Percentiles rank a stretch among this genome's conserved stretches.
phyloP scores from a whole-genome alignment of 257 asterid species.

The Petunia axillaris region DNA sequence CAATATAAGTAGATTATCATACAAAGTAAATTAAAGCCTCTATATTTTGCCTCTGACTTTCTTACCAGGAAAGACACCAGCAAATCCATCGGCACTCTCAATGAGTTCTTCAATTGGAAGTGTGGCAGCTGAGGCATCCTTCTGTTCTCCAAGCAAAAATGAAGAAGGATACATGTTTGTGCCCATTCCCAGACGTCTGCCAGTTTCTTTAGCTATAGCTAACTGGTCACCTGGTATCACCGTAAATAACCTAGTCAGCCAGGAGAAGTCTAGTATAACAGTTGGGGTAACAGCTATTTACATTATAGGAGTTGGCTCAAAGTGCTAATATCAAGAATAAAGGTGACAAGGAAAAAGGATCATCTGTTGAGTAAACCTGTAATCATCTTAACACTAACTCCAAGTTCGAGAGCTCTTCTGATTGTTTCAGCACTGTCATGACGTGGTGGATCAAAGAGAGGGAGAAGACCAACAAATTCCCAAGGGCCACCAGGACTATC shows the following conservation, averaged over 20 bases:
- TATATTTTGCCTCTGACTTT: not conserved
- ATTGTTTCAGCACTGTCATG: slow-evolving; percentile 76
- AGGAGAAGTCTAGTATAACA: not conserved
- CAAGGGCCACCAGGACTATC: slow-evolving; percentile 65
- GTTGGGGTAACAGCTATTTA: slow-evolving; percentile 1
- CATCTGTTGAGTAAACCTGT: slow-evolving; percentile 42
- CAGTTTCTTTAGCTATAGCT: slow-evolving; percentile 67
- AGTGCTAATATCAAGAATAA: not conserved
- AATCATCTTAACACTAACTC: slow-evolving; percentile 74
- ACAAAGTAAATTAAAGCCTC: not conserved
- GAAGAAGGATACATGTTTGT: slow-evolving; percentile 74
- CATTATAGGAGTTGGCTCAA: not conserved
- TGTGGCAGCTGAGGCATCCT: slow-evolving; percentile 49
- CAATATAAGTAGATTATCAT: not conserved
- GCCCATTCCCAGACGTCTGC: slow-evolving; percentile 70
- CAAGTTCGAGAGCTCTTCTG: slow-evolving; percentile 66
- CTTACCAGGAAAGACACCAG: slow-evolving; percentile 71
- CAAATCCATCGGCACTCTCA: slow-evolving; percentile 71
- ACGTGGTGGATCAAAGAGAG: slow-evolving; percentile 72
- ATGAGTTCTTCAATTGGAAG: slow-evolving; percentile 64
- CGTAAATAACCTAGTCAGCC: not conserved
- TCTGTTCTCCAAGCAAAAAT: slow-evolving; percentile 55
- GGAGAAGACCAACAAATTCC: slow-evolving; percentile 76
- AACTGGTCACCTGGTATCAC: slow-evolving; percentile 55
- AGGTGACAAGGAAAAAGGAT: not conserved